phyloP scores from a whole-genome alignment of 2,329 filamentous ascomycete genomes.

The Chlorencoelia australis region DNA sequence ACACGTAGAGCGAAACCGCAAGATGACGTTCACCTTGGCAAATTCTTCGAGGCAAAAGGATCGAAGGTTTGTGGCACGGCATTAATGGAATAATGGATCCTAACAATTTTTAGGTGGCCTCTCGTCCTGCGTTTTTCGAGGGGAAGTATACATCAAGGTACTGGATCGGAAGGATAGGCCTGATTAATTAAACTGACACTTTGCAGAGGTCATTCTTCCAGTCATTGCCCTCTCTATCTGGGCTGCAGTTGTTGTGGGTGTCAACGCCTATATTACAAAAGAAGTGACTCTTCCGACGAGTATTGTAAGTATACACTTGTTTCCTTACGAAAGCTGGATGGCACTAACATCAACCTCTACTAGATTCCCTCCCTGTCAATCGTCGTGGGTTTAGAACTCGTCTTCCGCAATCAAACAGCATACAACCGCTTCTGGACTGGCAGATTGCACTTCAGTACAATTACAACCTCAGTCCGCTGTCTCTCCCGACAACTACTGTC shows the following conservation, averaged over 20 bases:
- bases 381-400: constrained; percentile 57
- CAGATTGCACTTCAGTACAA: constrained; percentile 43
- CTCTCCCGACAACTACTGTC: constrained; percentile 44
- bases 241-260: constrained; percentile 46
- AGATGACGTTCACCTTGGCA: constrained; percentile 19
- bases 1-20: constrained; percentile 8
- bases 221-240: constrained; percentile 48
- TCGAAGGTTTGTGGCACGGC: constrained; percentile 15
- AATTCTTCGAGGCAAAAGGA: constrained; percentile 24
- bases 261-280: constrained; percentile 41
- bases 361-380: constrained; percentile 52
- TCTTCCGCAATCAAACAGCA: constrained; percentile 52
- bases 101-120: constrained; percentile 39
- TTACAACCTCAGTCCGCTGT: constrained; percentile 49
- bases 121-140: constrained; percentile 55
- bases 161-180: not conserved
- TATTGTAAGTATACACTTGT: constrained; percentile 34
- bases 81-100: not conserved
- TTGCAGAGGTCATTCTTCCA: constrained; percentile 42
- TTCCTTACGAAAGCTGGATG: not conserved
- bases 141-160: constrained; percentile 46
- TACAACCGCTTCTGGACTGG: constrained; percentile 40
- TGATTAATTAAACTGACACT: constrained; percentile 1
- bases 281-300: constrained; percentile 45
- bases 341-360: not conserved